Evolutionary conservation across 352 stramenopile species (phyloP).

Genomic region (Saprolegnia parasitica): DNA sequence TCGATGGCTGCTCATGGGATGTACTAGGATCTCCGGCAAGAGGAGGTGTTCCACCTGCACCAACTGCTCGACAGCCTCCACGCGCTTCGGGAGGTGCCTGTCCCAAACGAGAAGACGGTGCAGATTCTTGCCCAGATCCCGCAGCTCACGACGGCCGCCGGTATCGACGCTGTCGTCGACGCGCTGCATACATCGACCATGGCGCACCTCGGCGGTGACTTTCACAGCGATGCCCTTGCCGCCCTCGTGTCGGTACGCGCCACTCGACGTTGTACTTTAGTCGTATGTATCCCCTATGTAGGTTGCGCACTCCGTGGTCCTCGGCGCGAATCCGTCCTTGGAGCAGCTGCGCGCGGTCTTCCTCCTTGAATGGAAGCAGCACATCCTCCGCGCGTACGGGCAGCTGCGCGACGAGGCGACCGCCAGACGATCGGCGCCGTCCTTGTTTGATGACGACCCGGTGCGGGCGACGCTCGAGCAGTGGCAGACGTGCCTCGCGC

Average conservation of each 20-base stretch:
- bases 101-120: slow-evolving; percentile 35
- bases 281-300: too few relatives aligned
- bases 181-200: slow-evolving; percentile 60
- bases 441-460: slow-evolving; percentile 13
- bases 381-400: slow-evolving; percentile 30
- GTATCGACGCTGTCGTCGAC: slow-evolving; percentile 68
- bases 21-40: slow-evolving; percentile 68
- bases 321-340: background rate
- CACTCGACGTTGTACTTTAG: background rate
- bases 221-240: slow-evolving; percentile 56
- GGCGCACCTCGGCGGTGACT: slow-evolving; percentile 46
- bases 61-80: slow-evolving; percentile 70
- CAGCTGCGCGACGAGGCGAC: slow-evolving; percentile 7
- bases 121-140: slow-evolving; percentile 60
- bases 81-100: slow-evolving; percentile 41
- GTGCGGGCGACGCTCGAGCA: slow-evolving; percentile 66
- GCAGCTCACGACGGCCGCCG: slow-evolving; percentile 56
- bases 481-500: slow-evolving; percentile 20
- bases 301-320: background rate
- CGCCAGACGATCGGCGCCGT: background rate
- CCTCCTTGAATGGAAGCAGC: slow-evolving; percentile 50
- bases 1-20: slow-evolving; percentile 1
- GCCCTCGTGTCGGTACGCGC: slow-evolving; percentile 52
- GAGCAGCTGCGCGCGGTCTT: background rate
- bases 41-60: slow-evolving; percentile 81